Percentiles rank a stretch among this genome's conserved stretches.
Conservation (phyloP, 768 basidiomycete species). For the Mycena kentingensis region DNA sequence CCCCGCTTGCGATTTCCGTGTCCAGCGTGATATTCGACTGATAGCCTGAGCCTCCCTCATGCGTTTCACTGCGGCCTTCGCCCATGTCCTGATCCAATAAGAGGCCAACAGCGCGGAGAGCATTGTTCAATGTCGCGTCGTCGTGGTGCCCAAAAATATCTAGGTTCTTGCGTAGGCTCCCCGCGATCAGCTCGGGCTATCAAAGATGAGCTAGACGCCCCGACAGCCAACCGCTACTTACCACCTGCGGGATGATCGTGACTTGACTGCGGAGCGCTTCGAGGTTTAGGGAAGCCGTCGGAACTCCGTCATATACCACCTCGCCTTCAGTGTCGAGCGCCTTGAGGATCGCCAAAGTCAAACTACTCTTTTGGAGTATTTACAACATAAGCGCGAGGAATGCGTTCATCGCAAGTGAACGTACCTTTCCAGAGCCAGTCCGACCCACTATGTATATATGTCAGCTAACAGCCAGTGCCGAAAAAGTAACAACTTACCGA, state of each 20-base stretch:
- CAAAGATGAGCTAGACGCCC: neutral
- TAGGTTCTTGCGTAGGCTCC: conserved; percentile 46
- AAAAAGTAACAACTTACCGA: neutral
- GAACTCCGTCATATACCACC: conserved; percentile 46
- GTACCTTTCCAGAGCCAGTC: conserved; percentile 26
- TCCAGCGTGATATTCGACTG: conserved; percentile 35
- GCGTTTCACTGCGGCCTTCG: conserved; percentile 23
- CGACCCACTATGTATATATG: too few relatives aligned
- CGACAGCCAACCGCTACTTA: conserved; percentile 20
- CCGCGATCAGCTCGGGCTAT: conserved; percentile 39
- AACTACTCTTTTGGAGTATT: conserved; percentile 33
- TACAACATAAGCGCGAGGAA: neutral
- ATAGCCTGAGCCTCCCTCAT: too few relatives aligned
- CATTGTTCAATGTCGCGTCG: conserved; percentile 39
- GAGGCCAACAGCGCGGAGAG: conserved; percentile 37
- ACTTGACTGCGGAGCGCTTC: conserved; percentile 45
- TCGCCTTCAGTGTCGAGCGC: conserved; percentile 35
- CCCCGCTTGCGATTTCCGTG: conserved; percentile 30
- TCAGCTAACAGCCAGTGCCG: neutral
- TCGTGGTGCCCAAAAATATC: conserved; percentile 49
- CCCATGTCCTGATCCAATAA: conserved; percentile 35
- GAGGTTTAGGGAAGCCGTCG: conserved; percentile 42
- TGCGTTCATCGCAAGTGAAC: neutral
- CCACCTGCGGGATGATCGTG: conserved; percentile 44
- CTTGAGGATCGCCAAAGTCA: conserved; percentile 41